Base-by-base conservation (phyloP, 2,329 filamentous ascomycete genomes). In the Pyrenochaeta sp. region DNA sequence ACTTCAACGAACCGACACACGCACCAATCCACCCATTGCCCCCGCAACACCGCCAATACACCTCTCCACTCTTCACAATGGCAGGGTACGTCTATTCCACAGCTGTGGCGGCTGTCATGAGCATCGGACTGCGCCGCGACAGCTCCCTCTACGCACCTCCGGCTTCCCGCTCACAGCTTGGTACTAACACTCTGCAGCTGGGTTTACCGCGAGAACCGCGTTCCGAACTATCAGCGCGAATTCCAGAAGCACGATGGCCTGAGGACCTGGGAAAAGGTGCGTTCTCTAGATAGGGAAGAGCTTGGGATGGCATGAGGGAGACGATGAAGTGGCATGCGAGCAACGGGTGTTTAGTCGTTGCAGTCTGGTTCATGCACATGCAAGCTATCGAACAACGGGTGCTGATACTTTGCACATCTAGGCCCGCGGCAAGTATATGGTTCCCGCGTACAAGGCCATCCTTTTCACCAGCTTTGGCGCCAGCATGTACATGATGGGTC, bases 231-330 rank as follows among this genome's bases (percentile, higher is more conserved):
- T 82, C 91, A 94, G 85, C 84, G 86, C 74, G 80, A 86, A 70
- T 92, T 91, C 84, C 91, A 93, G 83, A 82, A 85, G 66, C 88
- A 91, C 70, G 90, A 90, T 79, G 87, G 86, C 72, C 80, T 88
- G 68, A 88, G 91, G 73, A 80, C 91, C 77, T 93, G 91, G 91
- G 83, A 86, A 80, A 92, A 93, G 81, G 91, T 93, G 85, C 78
- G 89, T 84, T 30, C 40, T 28, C 27, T 28, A 55, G 52, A 9
- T 50, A 40, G 39, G 36, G 36, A 66, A 64, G 56, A 57, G 59
- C 44, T 53, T 28, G 54, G 53, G 44, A 50, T 24, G 15, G 13
- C 24, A 39, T 43, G 40, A 36, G 54, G 50, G 39, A 54, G 13
- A 27, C 25, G 47, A 54, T 15, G n/a, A 34, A 37, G 2, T 44